Evolutionary conservation across 2,329 filamentous ascomycete species (phyloP), one percentile per base, ranked within the genome.

Genomic region (Aspergillus ochraceoroseus): DNA sequence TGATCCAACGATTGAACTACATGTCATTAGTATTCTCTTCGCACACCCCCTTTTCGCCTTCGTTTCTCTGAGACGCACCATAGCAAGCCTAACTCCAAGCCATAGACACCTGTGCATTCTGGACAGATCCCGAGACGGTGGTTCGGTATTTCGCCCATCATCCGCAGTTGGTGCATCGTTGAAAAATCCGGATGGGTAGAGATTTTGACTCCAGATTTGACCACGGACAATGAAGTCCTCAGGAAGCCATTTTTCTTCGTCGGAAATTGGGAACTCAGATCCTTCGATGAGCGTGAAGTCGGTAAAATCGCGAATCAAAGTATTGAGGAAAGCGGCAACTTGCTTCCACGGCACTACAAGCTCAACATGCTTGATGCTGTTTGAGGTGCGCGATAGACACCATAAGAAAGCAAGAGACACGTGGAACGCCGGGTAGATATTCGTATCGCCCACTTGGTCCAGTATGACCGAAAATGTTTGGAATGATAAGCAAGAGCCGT

Each of bases 191-290:
- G 64, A 46, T 0, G 73, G 72, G 43, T 73, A 76, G 38, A 68
- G 71, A 0, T 52, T 29, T 44, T 72, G 64, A 35, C 68, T 71
- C 71, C 74, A 79, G 15, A 74, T 55, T 41, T 75, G 65, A 1
- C 78, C 79, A 15, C 76, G 69, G 5, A 80, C 71, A 1, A 71
- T 53, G 47, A 75, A 80, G 47, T 82, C 79, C 47, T 82, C 79
- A 0, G 75, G 71, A 1, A 82, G 52, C 34, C 78, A 75, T 7
- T 66, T 61, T 2, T 51, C 61, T 38, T 65, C 59, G n/a, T 67
- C 62, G 22, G 59, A 51, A 23, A 51, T 42, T 13, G 73, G 70
- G 46, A 78, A 75, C 0, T 56, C 42, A 26, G 58, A 41, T 43
- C 54, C 44, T 44, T 67, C 65, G 47, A 66, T 67, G 48, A 50